A percentile compares a stretch with the other conserved stretches of the same genome.
Conservation (phyloP, 176 grass and related monocot species). For the Musa schizocarpa region DNA sequence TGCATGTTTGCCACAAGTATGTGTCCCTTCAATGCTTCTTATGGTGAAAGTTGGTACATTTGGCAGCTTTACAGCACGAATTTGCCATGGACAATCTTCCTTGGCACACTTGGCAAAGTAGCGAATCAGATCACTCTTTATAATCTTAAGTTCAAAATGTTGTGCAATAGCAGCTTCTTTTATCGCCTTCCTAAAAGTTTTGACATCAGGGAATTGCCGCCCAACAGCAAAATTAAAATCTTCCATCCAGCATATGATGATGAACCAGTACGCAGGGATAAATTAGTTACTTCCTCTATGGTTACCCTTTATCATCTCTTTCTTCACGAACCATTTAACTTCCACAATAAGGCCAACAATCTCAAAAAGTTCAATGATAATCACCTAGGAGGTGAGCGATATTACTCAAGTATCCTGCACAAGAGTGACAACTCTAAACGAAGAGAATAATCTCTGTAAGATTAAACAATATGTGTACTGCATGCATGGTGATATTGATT, state of each 20-base stretch:
- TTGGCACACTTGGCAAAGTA: constrained; percentile 30
- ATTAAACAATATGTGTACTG: neutral
- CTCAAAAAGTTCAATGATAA: constrained; percentile 1
- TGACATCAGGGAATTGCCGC: constrained; percentile 26
- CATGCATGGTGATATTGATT: neutral
- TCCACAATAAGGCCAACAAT: neutral
- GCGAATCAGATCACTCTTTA: constrained; percentile 26
- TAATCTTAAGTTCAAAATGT: constrained; percentile 28
- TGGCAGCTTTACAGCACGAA: constrained; percentile 23
- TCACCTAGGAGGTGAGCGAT: neutral
- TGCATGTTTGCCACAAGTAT: constrained; percentile 23
- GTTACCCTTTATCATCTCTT: neutral
- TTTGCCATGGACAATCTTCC: constrained; percentile 24
- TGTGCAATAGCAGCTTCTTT: constrained; percentile 31
- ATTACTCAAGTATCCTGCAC: neutral
- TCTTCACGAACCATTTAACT: neutral
- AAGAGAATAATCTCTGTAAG: neutral
- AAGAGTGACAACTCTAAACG: neutral
- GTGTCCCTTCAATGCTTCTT: constrained; percentile 29
- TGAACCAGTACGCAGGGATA: neutral
- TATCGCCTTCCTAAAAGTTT: constrained; percentile 24
- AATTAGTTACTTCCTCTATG: neutral
- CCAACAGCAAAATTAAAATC: constrained; percentile 22
- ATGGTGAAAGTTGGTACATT: constrained; percentile 17
- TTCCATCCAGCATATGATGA: constrained; percentile 10